Evolutionary conservation across 1,284 basidiomycete species (phyloP).

Genomic region (Binderoboletus segoi): DNA sequence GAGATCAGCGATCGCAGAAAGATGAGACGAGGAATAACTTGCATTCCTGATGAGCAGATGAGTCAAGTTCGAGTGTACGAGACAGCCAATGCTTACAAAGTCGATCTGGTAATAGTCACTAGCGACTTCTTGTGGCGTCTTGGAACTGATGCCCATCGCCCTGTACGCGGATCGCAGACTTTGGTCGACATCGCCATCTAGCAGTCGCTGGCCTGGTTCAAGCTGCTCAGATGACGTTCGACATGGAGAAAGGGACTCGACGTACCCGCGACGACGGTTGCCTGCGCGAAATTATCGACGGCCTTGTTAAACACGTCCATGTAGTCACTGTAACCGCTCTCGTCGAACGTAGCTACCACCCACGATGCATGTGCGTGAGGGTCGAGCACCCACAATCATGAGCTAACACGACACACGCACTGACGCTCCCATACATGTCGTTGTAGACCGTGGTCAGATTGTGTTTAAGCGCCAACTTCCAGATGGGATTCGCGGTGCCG

Average conservation of each 20-base stretch:
- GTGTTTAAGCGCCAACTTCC: slow-evolving; percentile 60
- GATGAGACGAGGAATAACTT: slow-evolving; percentile 7
- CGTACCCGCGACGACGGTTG: slow-evolving; percentile 48
- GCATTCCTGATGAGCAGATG: slow-evolving; percentile 23
- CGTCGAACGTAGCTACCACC: slow-evolving; percentile 51
- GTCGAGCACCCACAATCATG: neutral
- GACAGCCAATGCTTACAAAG: slow-evolving; percentile 24
- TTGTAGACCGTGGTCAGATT: slow-evolving; percentile 50
- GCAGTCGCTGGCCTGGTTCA: slow-evolving; percentile 44
- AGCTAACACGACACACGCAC: slow-evolving; percentile 36
- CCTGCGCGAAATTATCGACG: slow-evolving; percentile 42
- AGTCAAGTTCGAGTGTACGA: neutral
- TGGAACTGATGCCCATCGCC: slow-evolving; percentile 46
- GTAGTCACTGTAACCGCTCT: slow-evolving; percentile 50
- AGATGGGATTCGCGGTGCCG: slow-evolving; percentile 62
- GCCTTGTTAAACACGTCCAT: slow-evolving; percentile 45
- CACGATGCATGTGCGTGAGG: neutral
- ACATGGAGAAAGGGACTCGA: neutral
- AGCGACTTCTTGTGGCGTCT: slow-evolving; percentile 46
- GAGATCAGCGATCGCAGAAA: slow-evolving; percentile 12
- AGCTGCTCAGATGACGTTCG: neutral
- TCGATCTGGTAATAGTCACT: slow-evolving; percentile 58
- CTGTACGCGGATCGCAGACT: slow-evolving; percentile 53
- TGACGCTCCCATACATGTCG: slow-evolving; percentile 50
- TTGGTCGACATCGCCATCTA: slow-evolving; percentile 47